Percentiles rank a stretch among this genome's conserved stretches.
phyloP scores from a whole-genome alignment of 768 basidiomycete species.

The Russula sp. region DNA sequence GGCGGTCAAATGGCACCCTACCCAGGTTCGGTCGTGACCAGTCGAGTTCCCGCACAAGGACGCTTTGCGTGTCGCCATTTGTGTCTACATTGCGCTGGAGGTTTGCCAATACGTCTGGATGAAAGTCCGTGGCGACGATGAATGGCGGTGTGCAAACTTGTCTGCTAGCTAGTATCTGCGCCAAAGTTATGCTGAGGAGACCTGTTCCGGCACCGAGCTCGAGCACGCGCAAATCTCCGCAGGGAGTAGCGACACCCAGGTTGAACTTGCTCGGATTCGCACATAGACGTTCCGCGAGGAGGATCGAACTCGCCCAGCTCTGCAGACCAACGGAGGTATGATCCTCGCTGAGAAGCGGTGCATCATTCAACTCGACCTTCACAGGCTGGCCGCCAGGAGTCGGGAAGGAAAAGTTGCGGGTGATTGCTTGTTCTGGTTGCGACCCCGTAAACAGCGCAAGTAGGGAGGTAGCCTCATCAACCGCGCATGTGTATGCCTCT shows the following conservation, averaged over 20 bases:
- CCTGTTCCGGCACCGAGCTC: slow-evolving; percentile 88
- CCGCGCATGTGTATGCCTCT: slow-evolving; percentile 34
- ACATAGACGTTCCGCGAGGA: slow-evolving; percentile 60
- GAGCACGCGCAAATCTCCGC: slow-evolving; percentile 34
- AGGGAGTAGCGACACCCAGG: slow-evolving; percentile 18
- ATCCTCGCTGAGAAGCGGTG: slow-evolving; percentile 52
- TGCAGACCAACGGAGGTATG: slow-evolving; percentile 79
- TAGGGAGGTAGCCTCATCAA: slow-evolving; percentile 54
- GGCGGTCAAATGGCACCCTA: slow-evolving; percentile 29
- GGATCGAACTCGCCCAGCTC: slow-evolving; percentile 75
- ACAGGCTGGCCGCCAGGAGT: slow-evolving; percentile 25
- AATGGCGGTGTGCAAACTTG: slow-evolving; percentile 21
- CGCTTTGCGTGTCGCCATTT: slow-evolving; percentile 36
- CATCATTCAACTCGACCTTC: slow-evolving; percentile 60
- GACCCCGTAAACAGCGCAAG: slow-evolving; percentile 44
- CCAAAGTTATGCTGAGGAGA: slow-evolving; percentile 62
- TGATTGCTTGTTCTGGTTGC: slow-evolving; percentile 37
- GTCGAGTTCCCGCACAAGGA: slow-evolving; percentile 50
- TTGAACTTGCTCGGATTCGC: slow-evolving; percentile 38
- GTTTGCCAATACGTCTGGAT: slow-evolving; percentile 67
- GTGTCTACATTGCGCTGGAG: slow-evolving; percentile 49
- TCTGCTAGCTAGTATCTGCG: slow-evolving; percentile 36
- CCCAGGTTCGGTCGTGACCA: slow-evolving; percentile 45
- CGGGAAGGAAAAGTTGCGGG: slow-evolving; percentile 47
- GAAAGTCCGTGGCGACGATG: slow-evolving; percentile 71